Evolutionary conservation across 768 basidiomycete species (phyloP).

Genomic region (Xerocomus brunneocitrinus): DNA sequence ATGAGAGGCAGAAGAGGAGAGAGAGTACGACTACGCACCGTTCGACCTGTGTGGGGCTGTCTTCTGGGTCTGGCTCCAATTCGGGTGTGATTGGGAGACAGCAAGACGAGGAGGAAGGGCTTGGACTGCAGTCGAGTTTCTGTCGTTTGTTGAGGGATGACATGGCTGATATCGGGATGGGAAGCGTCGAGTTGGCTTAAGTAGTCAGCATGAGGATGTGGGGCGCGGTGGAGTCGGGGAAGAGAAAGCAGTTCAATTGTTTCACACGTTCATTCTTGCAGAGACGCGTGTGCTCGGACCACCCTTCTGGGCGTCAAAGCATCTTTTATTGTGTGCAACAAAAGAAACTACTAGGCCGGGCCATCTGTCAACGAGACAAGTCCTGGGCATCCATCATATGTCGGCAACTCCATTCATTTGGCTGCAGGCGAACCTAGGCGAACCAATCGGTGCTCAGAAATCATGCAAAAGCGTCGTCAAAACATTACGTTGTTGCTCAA

Average conservation of each 20-base stretch:
- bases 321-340: too few species aligned
- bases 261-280: background rate
- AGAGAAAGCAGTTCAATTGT: background rate
- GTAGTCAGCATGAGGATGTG: background rate
- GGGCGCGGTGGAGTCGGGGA: background rate
- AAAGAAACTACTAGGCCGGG: too few species aligned
- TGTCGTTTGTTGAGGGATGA: background rate
- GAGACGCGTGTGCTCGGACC: background rate
- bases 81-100: background rate
- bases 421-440: too few species aligned
- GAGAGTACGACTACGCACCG: conserved; percentile 1
- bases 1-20: background rate
- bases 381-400: too few species aligned
- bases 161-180: background rate
- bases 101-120: background rate
- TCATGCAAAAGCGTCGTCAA: too few species aligned
- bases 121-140: background rate
- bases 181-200: background rate
- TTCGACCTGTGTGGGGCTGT: background rate
- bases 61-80: background rate
- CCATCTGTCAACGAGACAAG: too few species aligned
- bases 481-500: too few species aligned
- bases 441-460: too few species aligned
- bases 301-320: background rate
- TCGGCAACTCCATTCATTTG: too few species aligned